Conservation (phyloP, 1,139 yeast species). For the Candida pseudoviswanathii region DNA sequence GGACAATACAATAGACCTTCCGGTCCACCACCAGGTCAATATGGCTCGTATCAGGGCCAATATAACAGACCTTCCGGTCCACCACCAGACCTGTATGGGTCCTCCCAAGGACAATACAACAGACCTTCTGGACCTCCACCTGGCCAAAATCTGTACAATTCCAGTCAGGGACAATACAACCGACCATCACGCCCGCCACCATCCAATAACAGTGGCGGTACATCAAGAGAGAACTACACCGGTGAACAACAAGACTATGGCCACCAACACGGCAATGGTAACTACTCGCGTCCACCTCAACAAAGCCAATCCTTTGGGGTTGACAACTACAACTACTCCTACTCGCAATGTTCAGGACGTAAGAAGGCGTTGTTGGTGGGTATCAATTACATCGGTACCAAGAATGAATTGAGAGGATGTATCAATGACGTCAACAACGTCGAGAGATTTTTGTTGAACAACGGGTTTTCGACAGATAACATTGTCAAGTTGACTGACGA, state of each 20-base stretch:
- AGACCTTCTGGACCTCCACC: conserved; percentile 13
- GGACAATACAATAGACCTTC: conserved; percentile 12
- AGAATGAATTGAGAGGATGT: conserved; percentile 76
- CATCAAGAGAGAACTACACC: conserved; percentile 6
- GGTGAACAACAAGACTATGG: conserved; percentile 10
- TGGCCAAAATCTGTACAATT: background rate
- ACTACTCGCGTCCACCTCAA: conserved; percentile 27
- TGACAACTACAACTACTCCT: conserved; percentile 51
- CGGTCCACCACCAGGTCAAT: conserved; percentile 12
- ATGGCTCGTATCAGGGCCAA: conserved; percentile 3
- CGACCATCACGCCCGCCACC: conserved; percentile 13
- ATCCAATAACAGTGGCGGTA: background rate
- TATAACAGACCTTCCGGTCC: conserved; percentile 14
- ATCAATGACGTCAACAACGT: conserved; percentile 79
- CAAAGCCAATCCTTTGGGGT: conserved; percentile 36
- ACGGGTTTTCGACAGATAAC: conserved; percentile 75
- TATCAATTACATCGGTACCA: conserved; percentile 80
- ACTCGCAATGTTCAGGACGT: conserved; percentile 74
- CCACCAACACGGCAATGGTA: conserved; percentile 15
- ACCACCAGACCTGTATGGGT: conserved; percentile 6
- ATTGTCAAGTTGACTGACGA: conserved; percentile 86
- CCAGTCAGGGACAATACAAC: conserved; percentile 9
- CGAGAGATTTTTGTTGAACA: conserved; percentile 55
- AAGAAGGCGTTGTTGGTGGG: conserved; percentile 86
- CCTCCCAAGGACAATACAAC: conserved; percentile 8